These are phyloP conservation scores for Castanea crenata DNA, from an alignment of 306 rosid genomes.

Conservation along the genomic window DNA sequence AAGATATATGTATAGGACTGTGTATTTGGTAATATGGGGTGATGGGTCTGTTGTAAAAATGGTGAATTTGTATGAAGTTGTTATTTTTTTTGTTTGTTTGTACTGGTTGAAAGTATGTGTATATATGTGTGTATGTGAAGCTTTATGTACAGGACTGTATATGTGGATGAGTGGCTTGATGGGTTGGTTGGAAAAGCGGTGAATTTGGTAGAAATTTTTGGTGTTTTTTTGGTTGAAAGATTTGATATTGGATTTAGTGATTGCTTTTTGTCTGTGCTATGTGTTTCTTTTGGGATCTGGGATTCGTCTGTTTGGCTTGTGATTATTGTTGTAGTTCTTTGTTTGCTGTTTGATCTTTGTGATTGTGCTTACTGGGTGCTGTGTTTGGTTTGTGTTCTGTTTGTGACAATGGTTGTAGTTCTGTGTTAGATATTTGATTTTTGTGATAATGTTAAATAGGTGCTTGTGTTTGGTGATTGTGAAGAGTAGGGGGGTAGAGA, in stretches of 20 bases:
- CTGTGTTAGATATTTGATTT: background rate
- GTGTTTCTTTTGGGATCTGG: slow-evolving; percentile 17
- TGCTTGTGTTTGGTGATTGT: background rate
- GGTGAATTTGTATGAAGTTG: too few species aligned
- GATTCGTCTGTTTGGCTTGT: slow-evolving; percentile 10
- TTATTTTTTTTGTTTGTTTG: too few species aligned
- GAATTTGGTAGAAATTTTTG: background rate
- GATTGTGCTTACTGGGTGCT: background rate
- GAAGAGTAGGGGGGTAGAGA: too few species aligned
- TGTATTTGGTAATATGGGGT: too few species aligned
- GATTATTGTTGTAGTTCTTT: background rate
- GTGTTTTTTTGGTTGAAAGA: background rate
- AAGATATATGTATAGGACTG: too few species aligned
- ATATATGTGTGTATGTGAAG: background rate
- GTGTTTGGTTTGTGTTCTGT: background rate
- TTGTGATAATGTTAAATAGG: too few species aligned
- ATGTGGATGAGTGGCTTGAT: background rate
- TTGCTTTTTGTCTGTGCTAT: background rate
- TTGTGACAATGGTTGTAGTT: too few species aligned
- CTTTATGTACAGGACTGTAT: background rate
- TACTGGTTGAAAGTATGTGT: too few species aligned
- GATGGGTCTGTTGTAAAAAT: too few species aligned
- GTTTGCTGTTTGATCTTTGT: background rate
- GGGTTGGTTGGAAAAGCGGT: background rate
- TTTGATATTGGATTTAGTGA: background rate